Base-by-base conservation (phyloP, 129 eudicot genomes). In the Heracleum sosnowskyi region DNA sequence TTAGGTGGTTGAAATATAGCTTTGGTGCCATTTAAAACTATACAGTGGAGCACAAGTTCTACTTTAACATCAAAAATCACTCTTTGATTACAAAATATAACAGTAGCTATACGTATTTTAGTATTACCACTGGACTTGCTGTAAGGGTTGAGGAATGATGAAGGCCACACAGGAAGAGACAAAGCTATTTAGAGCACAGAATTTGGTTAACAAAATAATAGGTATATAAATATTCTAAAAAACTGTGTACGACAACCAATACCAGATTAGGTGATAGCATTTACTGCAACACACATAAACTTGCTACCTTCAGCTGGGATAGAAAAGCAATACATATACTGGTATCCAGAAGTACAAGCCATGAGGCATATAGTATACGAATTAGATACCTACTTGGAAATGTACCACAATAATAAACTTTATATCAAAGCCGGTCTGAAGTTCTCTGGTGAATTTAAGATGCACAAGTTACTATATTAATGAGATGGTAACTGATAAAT, bases 291-390 rank as follows among this genome's bases (percentile, higher is more conserved):
- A 70, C 44, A 36, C 12, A 35, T 1, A 36, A 37, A 18, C 28
- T 37, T 70, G 7, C 31, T 37, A 36, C 11, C 31, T 37, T 70
- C 28, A 70, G 5, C 4, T n/a, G 66, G 66, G 31, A 9, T 57
- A n/a, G 66, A 57, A 64, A 64, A 64, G 71, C 71, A 64, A 64
- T 64, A 12, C 8, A 64, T 64, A 29, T 8, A 64, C 71, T 64
- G 22, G 71, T 64, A 64, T 28, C 71, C 39, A 64, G 39, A 64
- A 64, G 71, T 31, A 64, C 37, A 64, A 13, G 71, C 71, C 9
- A n/a, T n/a, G 29, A 24, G 33, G 33, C 28, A 28, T 42, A 64
- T 16, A 3, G 2, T 11, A 64, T 28, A 31, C 1, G 22, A 12
- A 31, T 29, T 29, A 64, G 71, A 28, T 33, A 11, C 39, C 29